Base-by-base conservation (phyloP, 2,329 filamentous ascomycete species). In the Fusarium begoniae region DNA sequence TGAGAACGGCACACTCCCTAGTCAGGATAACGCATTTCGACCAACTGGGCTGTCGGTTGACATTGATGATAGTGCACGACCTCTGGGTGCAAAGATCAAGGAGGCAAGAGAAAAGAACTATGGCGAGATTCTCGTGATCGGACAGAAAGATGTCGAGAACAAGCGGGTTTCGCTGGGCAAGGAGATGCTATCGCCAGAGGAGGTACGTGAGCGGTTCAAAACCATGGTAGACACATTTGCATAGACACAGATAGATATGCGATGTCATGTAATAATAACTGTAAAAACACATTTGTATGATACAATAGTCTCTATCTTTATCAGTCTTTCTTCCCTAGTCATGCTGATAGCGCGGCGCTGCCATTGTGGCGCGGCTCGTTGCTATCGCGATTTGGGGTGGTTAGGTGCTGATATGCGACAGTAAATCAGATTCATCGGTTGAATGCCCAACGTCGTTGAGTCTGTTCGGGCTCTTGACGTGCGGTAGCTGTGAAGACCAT, bases 61-160 rank as follows among this genome's bases (percentile, higher is more conserved):
- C 69, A 80, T 95, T 22, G 93, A 96, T 77, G 86, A 85, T 40
- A 91, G 89, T 60, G 84, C 87, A 20, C 87, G 90, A 58, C 86
- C 89, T 2, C 81, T 97, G 14, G 86, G 87, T 5, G 89, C 90
- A 79, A 97, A 96, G 81, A 87, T 94, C 28, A 87, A 87, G 38
- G 90, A 93, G 79, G 94, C 94, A n/a, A 91, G 89, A 73, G 80
- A 83, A 54, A 92, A 91, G 81, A 91, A 91, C 45, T 96, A 95
- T 80, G 90, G 92, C 60, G 85, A 93, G 63, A 90, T 96, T 59
- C 87, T 94, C 38, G 90, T 95, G 4, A 85, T 96, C 17, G 95
- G 95, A 2, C 85, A 90, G 37, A 87, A 87, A 63, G 90, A 95
- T 75, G 82, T 93, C 6, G 82, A 85, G n/a, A 85, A 85, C 20